Evolutionary conservation across 2,329 filamentous ascomycete genomes (phyloP).

Genomic region (Periconia macrospinosa): DNA sequence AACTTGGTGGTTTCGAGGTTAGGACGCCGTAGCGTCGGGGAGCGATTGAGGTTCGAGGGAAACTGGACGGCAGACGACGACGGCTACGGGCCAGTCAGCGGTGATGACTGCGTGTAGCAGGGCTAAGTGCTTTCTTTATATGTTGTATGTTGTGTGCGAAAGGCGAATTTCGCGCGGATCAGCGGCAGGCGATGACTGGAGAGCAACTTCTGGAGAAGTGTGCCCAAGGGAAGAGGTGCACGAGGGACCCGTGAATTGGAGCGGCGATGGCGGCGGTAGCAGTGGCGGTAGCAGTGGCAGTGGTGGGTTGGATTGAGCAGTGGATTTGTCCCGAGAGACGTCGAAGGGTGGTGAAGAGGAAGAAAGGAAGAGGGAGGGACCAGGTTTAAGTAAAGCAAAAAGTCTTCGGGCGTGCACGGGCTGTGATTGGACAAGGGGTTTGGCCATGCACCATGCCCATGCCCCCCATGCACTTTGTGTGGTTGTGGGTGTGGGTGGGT

Average conservation of each 20-base stretch:
- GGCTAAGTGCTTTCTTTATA: too few species aligned
- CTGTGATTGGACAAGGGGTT: slow-evolving; percentile 4
- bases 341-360: not conserved
- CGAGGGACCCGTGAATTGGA: slow-evolving; percentile 1
- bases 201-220: not conserved
- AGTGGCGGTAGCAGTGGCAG: slow-evolving; percentile 1
- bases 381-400: not conserved
- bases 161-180: slow-evolving; percentile 4
- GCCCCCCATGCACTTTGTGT: too few species aligned
- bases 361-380: not conserved
- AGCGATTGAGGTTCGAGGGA: slow-evolving; percentile 19
- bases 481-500: too few species aligned
- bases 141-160: not conserved
- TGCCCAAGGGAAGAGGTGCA: slow-evolving; percentile 5
- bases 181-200: not conserved
- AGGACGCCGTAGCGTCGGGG: slow-evolving; percentile 45
- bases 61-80: slow-evolving; percentile 11
- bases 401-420: not conserved
- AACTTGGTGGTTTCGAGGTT: slow-evolving; percentile 75
- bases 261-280: slow-evolving; percentile 1
- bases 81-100: slow-evolving; percentile 28
- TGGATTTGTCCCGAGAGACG: slow-evolving; percentile 28
- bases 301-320: not conserved
- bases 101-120: slow-evolving; percentile 14
- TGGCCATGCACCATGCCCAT: too few species aligned